Base-by-base conservation (phyloP, 1,284 basidiomycete species). In the Uromyces viciae-fabae region DNA sequence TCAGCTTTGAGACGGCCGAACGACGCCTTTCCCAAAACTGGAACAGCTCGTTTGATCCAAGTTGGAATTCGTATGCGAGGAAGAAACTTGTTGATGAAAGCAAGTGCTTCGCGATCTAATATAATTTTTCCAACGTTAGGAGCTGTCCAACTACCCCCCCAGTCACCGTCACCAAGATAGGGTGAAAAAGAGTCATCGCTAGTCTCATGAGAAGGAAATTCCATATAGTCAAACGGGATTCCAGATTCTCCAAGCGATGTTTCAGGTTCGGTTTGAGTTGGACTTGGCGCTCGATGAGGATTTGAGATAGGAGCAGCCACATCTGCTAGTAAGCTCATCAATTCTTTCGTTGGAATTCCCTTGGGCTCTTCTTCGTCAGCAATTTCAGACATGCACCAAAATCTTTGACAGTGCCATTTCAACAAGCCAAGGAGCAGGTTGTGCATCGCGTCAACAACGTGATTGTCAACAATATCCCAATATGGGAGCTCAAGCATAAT, bases 1-100 rank as follows among this genome's bases (percentile, higher is more conserved):
- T 82, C 75, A 1, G 83, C 82, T 58, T 75, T 75, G 3, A 75
- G 40, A 43, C n/a, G 17, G 0, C 74, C 74, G 31, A 60, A 75
- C 14, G 74, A 75, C 28, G 56, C 9, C 3, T 62, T 40, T 1
- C 75, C 82, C 19, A 83, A 71, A 19, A 40, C n/a, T 3, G 42
- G 82, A 8, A 78, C 68, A 0, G 68, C 52, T 0, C 36, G 42
- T 3, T 73, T 80, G 17, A 83, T n/a, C 7, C 19, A 68, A 36
- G 43, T 69, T 0, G 75, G 75, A 11, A 69, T 56, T 9, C 42
- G 62, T 40, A 77, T 77, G 9, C 43, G 31, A 28, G 62, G 31
- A n/a, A 77, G 64, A n/a, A 42, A 17, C 17, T 60, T 31, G 42
- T 77, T 77, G 36, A 77, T 22, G 31, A 36, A 68, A 5, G n/a